Percentiles rank a stretch among this genome's conserved stretches.
These are phyloP conservation scores for Kalmusia sp. DNA, from an alignment of 2,329 filamentous ascomycete species.

Conservation along the genomic window DNA sequence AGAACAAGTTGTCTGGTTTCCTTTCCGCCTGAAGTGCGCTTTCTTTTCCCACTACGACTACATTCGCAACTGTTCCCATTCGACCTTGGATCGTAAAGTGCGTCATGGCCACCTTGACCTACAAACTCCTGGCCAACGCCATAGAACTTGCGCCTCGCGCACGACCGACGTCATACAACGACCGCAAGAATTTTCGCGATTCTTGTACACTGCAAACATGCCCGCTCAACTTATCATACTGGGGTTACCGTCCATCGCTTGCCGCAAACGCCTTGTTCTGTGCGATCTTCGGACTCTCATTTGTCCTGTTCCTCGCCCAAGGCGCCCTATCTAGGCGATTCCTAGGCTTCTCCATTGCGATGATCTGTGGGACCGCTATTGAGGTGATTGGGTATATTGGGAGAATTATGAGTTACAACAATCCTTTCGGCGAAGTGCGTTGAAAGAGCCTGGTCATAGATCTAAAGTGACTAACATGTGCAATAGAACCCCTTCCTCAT, in stretches of 20 bases:
- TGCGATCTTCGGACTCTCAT: conserved; percentile 52
- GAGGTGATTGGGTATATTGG: conserved; percentile 70
- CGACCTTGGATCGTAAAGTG: not conserved
- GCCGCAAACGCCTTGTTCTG: conserved; percentile 51
- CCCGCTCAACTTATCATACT: conserved; percentile 49
- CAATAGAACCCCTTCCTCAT: conserved; percentile 66
- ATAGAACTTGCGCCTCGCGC: conserved; percentile 11
- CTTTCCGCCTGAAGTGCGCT: too few relatives aligned
- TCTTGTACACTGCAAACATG: conserved; percentile 49
- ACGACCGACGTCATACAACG: not conserved
- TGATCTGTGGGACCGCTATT: conserved; percentile 63
- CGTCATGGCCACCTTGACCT: conserved; percentile 3
- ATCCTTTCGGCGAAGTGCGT: conserved; percentile 61
- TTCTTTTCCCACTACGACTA: too few relatives aligned
- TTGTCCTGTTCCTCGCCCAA: conserved; percentile 47
- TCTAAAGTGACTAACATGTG: conserved; percentile 9
- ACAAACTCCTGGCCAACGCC: conserved; percentile 3
- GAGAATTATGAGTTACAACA: conserved; percentile 62
- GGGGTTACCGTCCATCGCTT: conserved; percentile 53
- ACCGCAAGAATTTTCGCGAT: conserved; percentile 25
- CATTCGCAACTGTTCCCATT: not conserved
- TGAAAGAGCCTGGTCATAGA: not conserved
- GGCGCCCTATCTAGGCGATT: conserved; percentile 47
- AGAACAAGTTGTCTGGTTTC: too few relatives aligned
- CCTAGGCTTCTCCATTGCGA: conserved; percentile 54